Conservation (phyloP, 352 stramenopile genomes). For the Phytophthora crassamura region DNA sequence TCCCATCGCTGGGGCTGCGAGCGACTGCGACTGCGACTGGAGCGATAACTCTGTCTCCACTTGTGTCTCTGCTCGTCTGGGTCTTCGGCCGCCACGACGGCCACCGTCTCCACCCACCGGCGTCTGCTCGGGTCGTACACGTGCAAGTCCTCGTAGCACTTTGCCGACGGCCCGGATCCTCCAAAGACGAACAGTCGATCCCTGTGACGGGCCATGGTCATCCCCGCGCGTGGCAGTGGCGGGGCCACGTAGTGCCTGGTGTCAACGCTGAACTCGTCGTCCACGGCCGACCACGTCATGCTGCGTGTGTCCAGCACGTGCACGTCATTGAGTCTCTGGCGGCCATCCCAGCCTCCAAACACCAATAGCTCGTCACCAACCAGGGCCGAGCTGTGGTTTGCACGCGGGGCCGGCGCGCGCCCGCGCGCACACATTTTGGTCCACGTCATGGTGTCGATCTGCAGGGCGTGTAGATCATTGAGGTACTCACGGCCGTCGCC, state of each 20-base stretch:
- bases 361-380: conserved; percentile 90
- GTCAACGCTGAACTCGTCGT: conserved; percentile 36
- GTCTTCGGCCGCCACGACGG: conserved; percentile 17
- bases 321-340: conserved; percentile 95
- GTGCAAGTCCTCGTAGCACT: conserved; percentile 97
- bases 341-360: conserved; percentile 96
- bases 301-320: conserved; percentile 93
- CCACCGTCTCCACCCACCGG: conserved; percentile 69
- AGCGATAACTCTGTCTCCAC: conserved; percentile 27
- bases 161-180: conserved; percentile 91
- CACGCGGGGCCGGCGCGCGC: conserved; percentile 82
- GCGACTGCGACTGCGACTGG: conserved; percentile 20
- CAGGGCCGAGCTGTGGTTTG: conserved; percentile 95
- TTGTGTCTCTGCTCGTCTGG: conserved; percentile 26
- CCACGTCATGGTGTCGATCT: conserved; percentile 92
- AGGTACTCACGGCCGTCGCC: conserved; percentile 95
- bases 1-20: conserved; percentile 32
- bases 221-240: conserved; percentile 92
- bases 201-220: conserved; percentile 95
- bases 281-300: conserved; percentile 88
- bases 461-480: conserved; percentile 95
- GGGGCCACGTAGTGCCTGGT: conserved; percentile 53
- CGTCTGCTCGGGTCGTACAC: conserved; percentile 83
- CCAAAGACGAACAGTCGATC: conserved; percentile 96
- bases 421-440: conserved; percentile 79